Base-by-base conservation (phyloP, 2,329 filamentous ascomycete genomes). In the Thelonectria olida region DNA sequence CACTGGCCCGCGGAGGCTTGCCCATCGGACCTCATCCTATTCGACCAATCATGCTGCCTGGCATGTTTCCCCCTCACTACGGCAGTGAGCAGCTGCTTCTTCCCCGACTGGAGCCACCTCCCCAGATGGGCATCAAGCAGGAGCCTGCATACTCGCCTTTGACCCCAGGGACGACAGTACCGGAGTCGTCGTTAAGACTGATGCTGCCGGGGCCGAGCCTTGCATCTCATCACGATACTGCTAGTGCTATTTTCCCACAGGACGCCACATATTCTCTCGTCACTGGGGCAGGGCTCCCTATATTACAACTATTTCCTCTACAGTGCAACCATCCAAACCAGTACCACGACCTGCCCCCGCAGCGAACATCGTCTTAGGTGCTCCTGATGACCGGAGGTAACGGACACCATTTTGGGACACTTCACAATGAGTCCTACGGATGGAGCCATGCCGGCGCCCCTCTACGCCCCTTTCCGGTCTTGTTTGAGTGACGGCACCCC, bases 241-340 rank as follows among this genome's bases (percentile, higher is more conserved):
- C 8, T 17, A 4, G 10, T 13, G 28, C 9, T 10, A 12, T 8
- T 13, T 31, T 13, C 28, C 39, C 45, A 28, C 52, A 44, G 4
- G 51, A 54, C 61, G 42, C 67, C 44, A 59, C 61, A 19, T 70
- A 69, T 62, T 56, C 59, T 44, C 57, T 68, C 20, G 27, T 65
- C 49, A 52, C 64, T 44, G 65, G 61, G 19, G 52, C 69, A 55
- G 56, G 63, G 54, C 20, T 50, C 36, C 41, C 57, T 68, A 54
- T 72, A n/a, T n/a, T n/a, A 71, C 62, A 58, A 63, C 54, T 61
- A 65, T 39, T 73, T 68, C 44, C 72, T 71, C 13, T 74, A 69
- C 36, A 61, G 55, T 38, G 56, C 73, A 56, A 71, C 66, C 62
- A 65, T 44, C 41, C 7, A 25, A 62, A 63, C 48, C 60, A 62